Evolutionary conservation across 257 asterid genomes (phyloP).

Genomic region (Solanum pinnatisectum): DNA sequence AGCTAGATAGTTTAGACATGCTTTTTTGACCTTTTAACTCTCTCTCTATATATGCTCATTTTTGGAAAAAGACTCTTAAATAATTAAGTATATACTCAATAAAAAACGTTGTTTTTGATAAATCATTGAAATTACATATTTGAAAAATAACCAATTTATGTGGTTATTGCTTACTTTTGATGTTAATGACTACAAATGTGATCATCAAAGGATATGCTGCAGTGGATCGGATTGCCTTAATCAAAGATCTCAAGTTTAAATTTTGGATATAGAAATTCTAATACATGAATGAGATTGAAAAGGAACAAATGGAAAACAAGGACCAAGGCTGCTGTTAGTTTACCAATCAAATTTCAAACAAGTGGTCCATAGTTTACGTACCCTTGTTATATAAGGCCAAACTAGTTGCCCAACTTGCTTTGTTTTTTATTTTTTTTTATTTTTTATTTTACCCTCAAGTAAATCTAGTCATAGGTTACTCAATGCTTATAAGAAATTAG

Average conservation of each 20-base stretch:
- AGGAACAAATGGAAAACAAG: not conserved
- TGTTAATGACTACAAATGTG: not conserved
- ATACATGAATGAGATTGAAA: not conserved
- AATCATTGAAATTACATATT: not conserved
- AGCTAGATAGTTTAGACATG: too few relatives aligned
- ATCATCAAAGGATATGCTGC: too few relatives aligned
- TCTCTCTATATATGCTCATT: not conserved
- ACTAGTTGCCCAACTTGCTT: not conserved
- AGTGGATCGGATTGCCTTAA: fast-evolving
- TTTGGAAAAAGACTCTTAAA: not conserved
- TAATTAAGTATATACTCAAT: too few relatives aligned
- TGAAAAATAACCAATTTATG: not conserved
- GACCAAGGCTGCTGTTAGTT: not conserved
- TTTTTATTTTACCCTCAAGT: not conserved
- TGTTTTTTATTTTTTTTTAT: not conserved
- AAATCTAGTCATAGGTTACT: not conserved
- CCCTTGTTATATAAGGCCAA: not conserved
- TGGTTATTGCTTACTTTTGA: not conserved
- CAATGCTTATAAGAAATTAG: not conserved
- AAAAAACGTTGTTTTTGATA: too few relatives aligned
- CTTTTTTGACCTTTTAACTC: not conserved
- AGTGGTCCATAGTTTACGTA: not conserved
- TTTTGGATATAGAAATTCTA: too few relatives aligned
- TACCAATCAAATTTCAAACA: not conserved
- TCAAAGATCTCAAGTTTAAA: fast-evolving